Conservation (phyloP, 2,329 filamentous ascomycete species). For the Scytalidium lignicola region DNA sequence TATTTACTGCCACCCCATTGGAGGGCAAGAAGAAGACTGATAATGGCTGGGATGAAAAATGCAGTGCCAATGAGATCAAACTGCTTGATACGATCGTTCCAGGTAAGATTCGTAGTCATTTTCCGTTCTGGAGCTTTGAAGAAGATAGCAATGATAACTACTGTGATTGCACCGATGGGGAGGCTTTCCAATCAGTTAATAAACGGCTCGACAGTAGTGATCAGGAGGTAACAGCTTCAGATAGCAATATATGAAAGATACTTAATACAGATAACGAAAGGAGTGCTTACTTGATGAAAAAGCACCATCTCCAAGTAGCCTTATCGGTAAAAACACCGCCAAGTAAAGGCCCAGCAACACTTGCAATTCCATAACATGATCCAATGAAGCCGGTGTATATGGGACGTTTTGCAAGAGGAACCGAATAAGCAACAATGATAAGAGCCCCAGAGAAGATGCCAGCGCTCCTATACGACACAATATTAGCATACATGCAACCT, state of each 20-base stretch:
- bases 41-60: slow-evolving; percentile 20
- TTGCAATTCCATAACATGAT: slow-evolving; percentile 15
- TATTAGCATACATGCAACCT: slow-evolving; percentile 13
- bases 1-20: slow-evolving; percentile 41
- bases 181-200: slow-evolving; percentile 13
- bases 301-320: slow-evolving; percentile 30
- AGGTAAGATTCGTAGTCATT: slow-evolving; percentile 13
- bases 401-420: slow-evolving; percentile 22
- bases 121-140: slow-evolving; percentile 29
- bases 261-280: slow-evolving; percentile 26
- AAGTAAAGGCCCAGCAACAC: slow-evolving; percentile 24
- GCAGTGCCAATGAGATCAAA: slow-evolving; percentile 31
- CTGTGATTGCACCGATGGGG: slow-evolving; percentile 31
- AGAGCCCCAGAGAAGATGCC: slow-evolving; percentile 32
- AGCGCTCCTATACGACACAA: slow-evolving; percentile 18
- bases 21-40: slow-evolving; percentile 30
- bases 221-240: too few species aligned
- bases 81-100: slow-evolving; percentile 15
- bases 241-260: too few species aligned
- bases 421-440: slow-evolving; percentile 23
- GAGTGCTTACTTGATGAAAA: slow-evolving; percentile 26
- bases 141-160: slow-evolving; percentile 27
- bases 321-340: slow-evolving; percentile 28
- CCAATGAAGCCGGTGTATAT: slow-evolving; percentile 24
- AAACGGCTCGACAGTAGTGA: slow-evolving; percentile 12